Conservation (phyloP, 768 basidiomycete genomes). For the Boletus patriciae region DNA sequence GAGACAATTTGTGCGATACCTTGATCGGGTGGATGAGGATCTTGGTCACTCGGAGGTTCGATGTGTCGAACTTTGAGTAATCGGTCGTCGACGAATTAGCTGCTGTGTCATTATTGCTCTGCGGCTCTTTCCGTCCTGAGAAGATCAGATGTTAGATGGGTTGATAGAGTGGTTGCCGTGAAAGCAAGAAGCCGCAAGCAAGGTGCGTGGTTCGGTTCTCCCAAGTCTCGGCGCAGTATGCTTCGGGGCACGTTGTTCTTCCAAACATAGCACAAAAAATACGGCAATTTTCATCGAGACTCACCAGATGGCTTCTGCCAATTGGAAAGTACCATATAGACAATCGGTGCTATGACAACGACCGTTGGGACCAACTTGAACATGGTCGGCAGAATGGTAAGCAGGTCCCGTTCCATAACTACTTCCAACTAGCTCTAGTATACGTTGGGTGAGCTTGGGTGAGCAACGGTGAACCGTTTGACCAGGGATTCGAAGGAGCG, state of each 20-base stretch:
- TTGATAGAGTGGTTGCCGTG: background rate
- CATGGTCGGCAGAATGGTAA: conserved; percentile 8
- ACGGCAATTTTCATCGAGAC: conserved; percentile 5
- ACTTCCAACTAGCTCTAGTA: background rate
- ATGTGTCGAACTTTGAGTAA: conserved; percentile 29
- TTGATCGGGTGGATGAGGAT: conserved; percentile 71
- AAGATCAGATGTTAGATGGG: conserved; percentile 16
- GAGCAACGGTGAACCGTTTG: background rate
- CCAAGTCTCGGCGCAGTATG: background rate
- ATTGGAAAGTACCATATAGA: conserved; percentile 17
- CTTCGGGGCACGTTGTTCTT: background rate
- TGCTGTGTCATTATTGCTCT: background rate
- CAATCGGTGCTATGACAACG: conserved; percentile 12
- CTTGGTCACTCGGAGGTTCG: conserved; percentile 48
- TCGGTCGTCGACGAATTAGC: background rate
- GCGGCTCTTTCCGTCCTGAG: conserved; percentile 2
- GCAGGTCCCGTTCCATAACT: conserved; percentile 3
- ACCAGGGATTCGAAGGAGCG: too few relatives aligned
- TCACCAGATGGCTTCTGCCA: conserved; percentile 11
- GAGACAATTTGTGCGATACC: conserved; percentile 26
- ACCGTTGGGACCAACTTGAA: conserved; percentile 12
- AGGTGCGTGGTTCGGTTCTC: background rate
- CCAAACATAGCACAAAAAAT: background rate
- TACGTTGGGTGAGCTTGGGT: background rate
- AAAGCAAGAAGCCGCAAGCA: background rate